phyloP scores from a whole-genome alignment of 1,139 yeast species.

The Taphrina wiesneri region DNA sequence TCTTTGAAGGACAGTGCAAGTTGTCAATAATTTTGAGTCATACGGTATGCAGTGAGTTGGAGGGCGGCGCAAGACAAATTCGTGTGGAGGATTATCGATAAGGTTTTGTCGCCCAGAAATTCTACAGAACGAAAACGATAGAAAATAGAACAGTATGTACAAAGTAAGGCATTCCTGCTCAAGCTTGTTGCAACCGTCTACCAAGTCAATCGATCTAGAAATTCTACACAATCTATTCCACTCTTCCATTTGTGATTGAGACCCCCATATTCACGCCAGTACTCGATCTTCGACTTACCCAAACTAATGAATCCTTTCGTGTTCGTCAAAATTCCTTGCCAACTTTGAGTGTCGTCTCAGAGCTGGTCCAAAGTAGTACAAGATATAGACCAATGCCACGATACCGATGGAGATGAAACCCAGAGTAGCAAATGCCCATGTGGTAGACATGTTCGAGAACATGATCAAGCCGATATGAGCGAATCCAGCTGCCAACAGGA shows the following conservation, averaged over 20 bases:
- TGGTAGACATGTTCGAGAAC: slow-evolving; percentile 31
- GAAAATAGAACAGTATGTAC: no score
- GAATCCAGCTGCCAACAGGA: slow-evolving; percentile 34
- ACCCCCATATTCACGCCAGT: no score
- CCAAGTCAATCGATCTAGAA: no score
- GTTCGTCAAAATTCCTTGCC: slow-evolving; percentile 17
- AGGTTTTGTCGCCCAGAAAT: background rate
- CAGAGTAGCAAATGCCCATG: slow-evolving; percentile 32
- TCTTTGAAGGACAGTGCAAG: background rate
- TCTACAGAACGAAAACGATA: background rate
- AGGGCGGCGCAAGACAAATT: background rate
- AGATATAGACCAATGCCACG: slow-evolving; percentile 23
- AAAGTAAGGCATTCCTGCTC: no score
- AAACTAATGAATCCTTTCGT: background rate
- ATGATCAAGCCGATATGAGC: slow-evolving; percentile 36
- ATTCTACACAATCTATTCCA: no score
- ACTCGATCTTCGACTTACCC: background rate
- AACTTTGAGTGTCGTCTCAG: slow-evolving; percentile 29
- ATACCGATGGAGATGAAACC: slow-evolving; percentile 29
- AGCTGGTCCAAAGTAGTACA: slow-evolving; percentile 34
- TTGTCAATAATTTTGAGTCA: background rate
- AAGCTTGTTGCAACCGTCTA: no score
- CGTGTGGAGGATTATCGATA: slow-evolving; percentile 11
- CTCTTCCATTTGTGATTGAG: no score
- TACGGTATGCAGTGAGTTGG: no score